Base-by-base conservation (phyloP, 768 basidiomycete genomes). In the Mycena galericulata region DNA sequence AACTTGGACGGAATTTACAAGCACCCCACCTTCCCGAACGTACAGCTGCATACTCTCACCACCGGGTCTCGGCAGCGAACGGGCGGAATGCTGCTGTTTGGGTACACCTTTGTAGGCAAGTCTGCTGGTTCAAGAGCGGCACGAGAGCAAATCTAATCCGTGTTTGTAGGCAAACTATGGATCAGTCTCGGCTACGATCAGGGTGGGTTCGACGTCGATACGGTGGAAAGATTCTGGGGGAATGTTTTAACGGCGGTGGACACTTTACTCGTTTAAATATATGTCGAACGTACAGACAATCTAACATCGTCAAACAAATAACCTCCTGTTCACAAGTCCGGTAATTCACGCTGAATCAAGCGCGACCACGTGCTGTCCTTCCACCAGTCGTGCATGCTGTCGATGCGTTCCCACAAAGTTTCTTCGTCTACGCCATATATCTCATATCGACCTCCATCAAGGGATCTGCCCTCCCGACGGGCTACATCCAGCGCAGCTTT, bases 361-460 rank as follows among this genome's bases (percentile, higher is more conserved):
- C 95, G 83, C 41, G 84, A 89, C 94, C 95, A 97, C 55, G 95
- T 97, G 68, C 89, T 93, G 74, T 96, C 94, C 75, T 89, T 94
- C 95, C 96, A 97, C 94, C 93, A 95, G 43, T 95, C 94, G 22
- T 92, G 89, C 91, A 95, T 92, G 57, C 84, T 83, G 69, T 92
- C 87, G 38, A 97, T 90, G 46, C 90, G 85, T 43, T 92, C 92
- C 91, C 96, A 97, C 17, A 97, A 78, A 1, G 87, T 87, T 75
- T 96, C 94, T 77, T 97, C 96, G 62, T 93, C 90, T 2, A 94
- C 83, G 9, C 93, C 92, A 74, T 96, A 95, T 65, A 95, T 92
- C 74, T 93, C 92, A 76, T 97, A 97, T 75, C 89, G 93, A 26
- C 89, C 92, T 2, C 90, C 90, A 73, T 92, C 82, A 20, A 92